A percentile compares a stretch with the other conserved stretches of the same genome.
Evolutionary conservation across 2,329 filamentous ascomycete genomes (phyloP).

Genomic region (Colletotrichum paranaense): DNA sequence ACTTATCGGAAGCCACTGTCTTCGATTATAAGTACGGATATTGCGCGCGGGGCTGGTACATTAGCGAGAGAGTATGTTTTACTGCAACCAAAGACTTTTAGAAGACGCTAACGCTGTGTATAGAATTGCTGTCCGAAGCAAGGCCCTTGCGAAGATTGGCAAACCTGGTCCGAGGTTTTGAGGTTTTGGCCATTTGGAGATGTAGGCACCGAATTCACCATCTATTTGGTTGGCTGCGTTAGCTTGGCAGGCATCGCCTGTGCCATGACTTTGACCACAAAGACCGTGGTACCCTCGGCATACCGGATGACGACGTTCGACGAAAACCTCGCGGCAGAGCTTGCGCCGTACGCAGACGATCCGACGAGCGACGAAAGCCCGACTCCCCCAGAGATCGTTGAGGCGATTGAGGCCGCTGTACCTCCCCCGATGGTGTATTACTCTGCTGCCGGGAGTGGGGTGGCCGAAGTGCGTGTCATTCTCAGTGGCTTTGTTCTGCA

Average conservation of each 20-base stretch:
- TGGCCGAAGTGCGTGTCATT: conserved; percentile 97
- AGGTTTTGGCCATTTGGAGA: conserved; percentile 56
- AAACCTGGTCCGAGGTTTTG: conserved; percentile 64
- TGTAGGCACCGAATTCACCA: conserved; percentile 78
- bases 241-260: conserved; percentile 78
- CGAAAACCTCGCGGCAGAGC: conserved; percentile 83
- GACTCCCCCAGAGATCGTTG: conserved; percentile 53
- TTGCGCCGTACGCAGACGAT: conserved; percentile 48
- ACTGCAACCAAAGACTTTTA: too few species aligned
- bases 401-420: conserved; percentile 44
- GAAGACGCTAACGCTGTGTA: conserved; percentile 26
- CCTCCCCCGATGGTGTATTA: conserved; percentile 90
- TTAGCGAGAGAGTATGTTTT: conserved; percentile 72
- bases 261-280: conserved; percentile 86
- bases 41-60: conserved; percentile 78
- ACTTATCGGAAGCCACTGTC: conserved; percentile 84
- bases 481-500: conserved; percentile 98
- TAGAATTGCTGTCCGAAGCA: conserved; percentile 65
- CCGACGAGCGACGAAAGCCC: conserved; percentile 56
- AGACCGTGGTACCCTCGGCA: conserved; percentile 91
- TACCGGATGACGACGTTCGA: conserved; percentile 90
- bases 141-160: conserved; percentile 67
- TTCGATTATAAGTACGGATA: conserved; percentile 95
- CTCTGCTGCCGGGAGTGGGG: conserved; percentile 93
- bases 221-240: conserved; percentile 81